phyloP scores from a whole-genome alignment of 2,329 filamentous ascomycete species.

The Massarina eburnea region DNA sequence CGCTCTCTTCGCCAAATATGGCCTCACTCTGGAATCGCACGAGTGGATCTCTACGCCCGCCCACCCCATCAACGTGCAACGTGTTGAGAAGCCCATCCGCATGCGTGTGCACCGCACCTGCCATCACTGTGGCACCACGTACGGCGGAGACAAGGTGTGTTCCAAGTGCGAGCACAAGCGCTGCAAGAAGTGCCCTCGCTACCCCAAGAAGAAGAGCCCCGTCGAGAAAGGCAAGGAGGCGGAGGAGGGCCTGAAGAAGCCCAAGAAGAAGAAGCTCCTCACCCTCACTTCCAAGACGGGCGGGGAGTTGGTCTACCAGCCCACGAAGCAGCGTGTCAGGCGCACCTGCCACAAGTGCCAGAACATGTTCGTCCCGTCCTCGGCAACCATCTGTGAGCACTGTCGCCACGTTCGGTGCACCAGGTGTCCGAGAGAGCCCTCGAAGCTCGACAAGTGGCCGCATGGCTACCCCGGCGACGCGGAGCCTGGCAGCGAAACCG shows the following conservation, averaged over 20 bases:
- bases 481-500: constrained; percentile 36
- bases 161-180: constrained; percentile 74
- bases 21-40: constrained; percentile 44
- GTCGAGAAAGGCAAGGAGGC: constrained; percentile 36
- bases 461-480: constrained; percentile 70
- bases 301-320: constrained; percentile 70
- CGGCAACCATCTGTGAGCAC: constrained; percentile 62
- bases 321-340: constrained; percentile 71
- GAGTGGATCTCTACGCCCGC: constrained; percentile 36
- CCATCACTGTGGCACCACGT: constrained; percentile 76
- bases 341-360: constrained; percentile 76
- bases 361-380: constrained; percentile 56
- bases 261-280: constrained; percentile 53
- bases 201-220: constrained; percentile 64
- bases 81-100: constrained; percentile 74
- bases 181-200: constrained; percentile 78
- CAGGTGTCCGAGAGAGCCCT: constrained; percentile 77
- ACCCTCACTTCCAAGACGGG: constrained; percentile 67
- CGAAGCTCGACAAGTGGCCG: constrained; percentile 69
- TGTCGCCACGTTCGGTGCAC: constrained; percentile 77
- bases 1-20: constrained; percentile 47
- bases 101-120: constrained; percentile 79
- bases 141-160: constrained; percentile 73
- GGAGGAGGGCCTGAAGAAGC: constrained; percentile 41
- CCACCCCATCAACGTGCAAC: constrained; percentile 42